Percentiles rank a stretch among this genome's conserved stretches.
Evolutionary conservation across 2,329 filamentous ascomycete species (phyloP).

Genomic region (Madurella fahalii): DNA sequence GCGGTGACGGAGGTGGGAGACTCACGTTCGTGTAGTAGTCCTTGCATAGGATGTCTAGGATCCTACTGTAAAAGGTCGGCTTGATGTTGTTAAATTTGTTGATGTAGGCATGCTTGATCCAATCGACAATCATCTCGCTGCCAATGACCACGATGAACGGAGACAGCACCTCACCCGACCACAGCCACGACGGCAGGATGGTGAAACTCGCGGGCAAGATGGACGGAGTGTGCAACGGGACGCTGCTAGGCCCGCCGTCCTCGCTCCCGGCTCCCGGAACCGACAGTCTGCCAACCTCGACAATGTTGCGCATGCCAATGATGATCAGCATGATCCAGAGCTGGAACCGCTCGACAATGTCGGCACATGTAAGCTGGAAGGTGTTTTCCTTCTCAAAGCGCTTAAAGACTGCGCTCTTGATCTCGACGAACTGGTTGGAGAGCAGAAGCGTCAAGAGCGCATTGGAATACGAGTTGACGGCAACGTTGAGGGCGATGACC

Average conservation of each 20-base stretch:
- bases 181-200: conserved; percentile 72
- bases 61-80: conserved; percentile 81
- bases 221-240: conserved; percentile 62
- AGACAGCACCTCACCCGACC: conserved; percentile 79
- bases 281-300: conserved; percentile 86
- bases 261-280: conserved; percentile 53
- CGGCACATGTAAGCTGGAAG: conserved; percentile 93
- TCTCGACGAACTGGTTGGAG: conserved; percentile 98
- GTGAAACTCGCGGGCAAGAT: conserved; percentile 90
- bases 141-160: conserved; percentile 92
- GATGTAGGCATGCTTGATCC: conserved; percentile 96
- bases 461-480: conserved; percentile 98
- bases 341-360: conserved; percentile 95
- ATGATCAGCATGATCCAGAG: conserved; percentile 97
- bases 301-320: conserved; percentile 91
- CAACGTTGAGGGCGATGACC: conserved; percentile 95
- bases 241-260: conserved; percentile 47
- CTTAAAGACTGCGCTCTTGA: conserved; percentile 98
- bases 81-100: conserved; percentile 98
- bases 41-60: conserved; percentile 90
- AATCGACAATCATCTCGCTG: conserved; percentile 95
- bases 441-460: conserved; percentile 86
- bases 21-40: conserved; percentile 93
- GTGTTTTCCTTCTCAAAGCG: conserved; percentile 97
- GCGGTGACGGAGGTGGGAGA: not conserved